phyloP scores from a whole-genome alignment of 805 yeast genomes.

The Suhomyces xylopsoci region DNA sequence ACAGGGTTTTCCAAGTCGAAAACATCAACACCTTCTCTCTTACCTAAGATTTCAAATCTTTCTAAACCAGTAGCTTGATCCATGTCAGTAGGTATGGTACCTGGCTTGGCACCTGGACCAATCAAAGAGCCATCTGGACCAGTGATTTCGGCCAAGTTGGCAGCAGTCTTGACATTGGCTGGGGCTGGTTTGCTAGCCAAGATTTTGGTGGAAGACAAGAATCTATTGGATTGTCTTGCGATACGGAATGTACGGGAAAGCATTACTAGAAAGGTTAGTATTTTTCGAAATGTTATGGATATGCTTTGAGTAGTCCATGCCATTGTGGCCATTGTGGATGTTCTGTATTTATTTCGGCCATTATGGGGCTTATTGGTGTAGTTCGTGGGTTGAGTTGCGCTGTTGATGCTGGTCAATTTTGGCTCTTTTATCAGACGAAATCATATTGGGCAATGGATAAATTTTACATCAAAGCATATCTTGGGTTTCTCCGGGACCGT shows the following conservation, averaged over 20 bases:
- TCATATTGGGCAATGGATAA: neutral
- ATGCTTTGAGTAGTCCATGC: neutral
- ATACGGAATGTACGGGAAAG: slow-evolving; percentile 40
- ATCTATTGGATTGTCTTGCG: slow-evolving; percentile 32
- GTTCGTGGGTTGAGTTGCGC: neutral
- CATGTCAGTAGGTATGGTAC: slow-evolving; percentile 85
- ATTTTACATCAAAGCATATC: neutral
- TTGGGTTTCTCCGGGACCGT: neutral
- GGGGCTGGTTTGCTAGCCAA: slow-evolving; percentile 31
- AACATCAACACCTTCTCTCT: slow-evolving; percentile 91
- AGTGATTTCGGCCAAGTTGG: slow-evolving; percentile 69
- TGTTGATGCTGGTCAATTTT: neutral
- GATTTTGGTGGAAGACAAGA: slow-evolving; percentile 32
- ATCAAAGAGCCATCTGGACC: slow-evolving; percentile 70
- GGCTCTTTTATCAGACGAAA: neutral
- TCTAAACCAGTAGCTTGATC: slow-evolving; percentile 99
- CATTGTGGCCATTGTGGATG: neutral
- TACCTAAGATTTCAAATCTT: slow-evolving; percentile 92
- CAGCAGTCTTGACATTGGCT: slow-evolving; percentile 54
- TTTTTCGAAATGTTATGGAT: neutral
- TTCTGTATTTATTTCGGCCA: neutral
- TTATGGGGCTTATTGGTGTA: neutral
- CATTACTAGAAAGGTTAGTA: slow-evolving; percentile 22
- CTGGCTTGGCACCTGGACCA: slow-evolving; percentile 87
- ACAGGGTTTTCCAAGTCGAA: slow-evolving; percentile 88